Base-by-base conservation (phyloP, 495 filamentous ascomycete species). In the Rusavskia elegans region DNA sequence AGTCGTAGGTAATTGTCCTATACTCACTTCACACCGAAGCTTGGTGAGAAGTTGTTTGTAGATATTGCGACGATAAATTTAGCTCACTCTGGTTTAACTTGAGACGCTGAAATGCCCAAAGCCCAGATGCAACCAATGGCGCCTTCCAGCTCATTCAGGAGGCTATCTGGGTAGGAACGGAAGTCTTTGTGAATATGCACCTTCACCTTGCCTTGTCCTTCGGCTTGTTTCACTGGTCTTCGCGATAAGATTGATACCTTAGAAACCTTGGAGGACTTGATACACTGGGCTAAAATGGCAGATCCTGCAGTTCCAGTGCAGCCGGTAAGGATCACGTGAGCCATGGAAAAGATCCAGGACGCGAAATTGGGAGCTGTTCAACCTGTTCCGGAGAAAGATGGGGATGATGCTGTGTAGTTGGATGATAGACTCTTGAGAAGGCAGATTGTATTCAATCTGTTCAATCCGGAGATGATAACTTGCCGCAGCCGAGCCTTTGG, bases 261-360 rank as follows among this genome's bases (percentile, higher is more conserved):
- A 35, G 56, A 21, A 19, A 52, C 29, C 13, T n/a, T 17, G 32
- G 66, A 63, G 29, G 64, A 73, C 49, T 66, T 67, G 52, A 84
- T 53, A 66, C 75, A 81, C 80, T 45, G 64, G 45, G 78, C 71
- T 4, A 83, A 68, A 19, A 77, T 71, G 20, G 64, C 73, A 14
- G 70, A 69, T 61, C 78, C 79, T n/a, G 80, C 74, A 11, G 80
- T 70, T 37, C 80, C 78, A 1, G 80, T 82, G 16, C 77, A 77
- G 45, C 79, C 79, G 2, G 80, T 83, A 39, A 83, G 69, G 54
- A 82, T 75, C 56, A 82, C 62, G 67, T 82, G 79, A 11, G 48
- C 48, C 23, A 50, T 53, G 20, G 9, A 48, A 6, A 9, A 32
- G 49, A 48, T 1, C 3, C 13, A 27, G 30, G 17, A 48, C 17